Evolutionary conservation across 192 early-diverging fungal species (phyloP).

Genomic region (Umbelopsis sp.): DNA sequence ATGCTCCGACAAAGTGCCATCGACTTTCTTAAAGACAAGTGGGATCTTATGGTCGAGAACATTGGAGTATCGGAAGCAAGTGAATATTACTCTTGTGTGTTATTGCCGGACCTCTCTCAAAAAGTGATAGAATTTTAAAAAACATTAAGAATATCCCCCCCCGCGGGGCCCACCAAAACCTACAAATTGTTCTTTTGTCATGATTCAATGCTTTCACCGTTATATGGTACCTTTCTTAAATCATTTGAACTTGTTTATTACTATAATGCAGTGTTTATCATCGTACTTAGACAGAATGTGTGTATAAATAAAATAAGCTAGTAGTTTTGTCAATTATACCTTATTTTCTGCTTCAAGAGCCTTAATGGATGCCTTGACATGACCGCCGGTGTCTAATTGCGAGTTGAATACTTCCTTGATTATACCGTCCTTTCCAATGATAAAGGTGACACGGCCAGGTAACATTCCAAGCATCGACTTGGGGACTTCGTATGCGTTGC

Average conservation of each 20-base stretch:
- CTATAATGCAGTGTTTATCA: not conserved
- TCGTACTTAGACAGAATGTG: not conserved
- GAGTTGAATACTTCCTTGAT: slow-evolving; percentile 42
- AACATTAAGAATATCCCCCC: not conserved
- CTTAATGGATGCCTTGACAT: slow-evolving; percentile 35
- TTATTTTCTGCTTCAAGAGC: slow-evolving; percentile 24
- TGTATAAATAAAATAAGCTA: not conserved
- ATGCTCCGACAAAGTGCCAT: slow-evolving; percentile 8
- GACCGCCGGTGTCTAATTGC: slow-evolving; percentile 27
- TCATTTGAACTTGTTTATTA: not conserved
- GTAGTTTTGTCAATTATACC: not conserved
- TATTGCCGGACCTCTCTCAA: slow-evolving; percentile 2
- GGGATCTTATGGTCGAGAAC: slow-evolving; percentile 14
- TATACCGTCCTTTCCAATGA: slow-evolving; percentile 39
- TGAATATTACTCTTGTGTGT: slow-evolving; percentile 3
- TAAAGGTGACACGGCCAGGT: slow-evolving; percentile 37
- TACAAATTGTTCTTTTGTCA: not conserved
- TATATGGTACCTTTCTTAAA: not conserved
- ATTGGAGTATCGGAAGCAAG: slow-evolving; percentile 12
- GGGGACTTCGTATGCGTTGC: slow-evolving; percentile 35
- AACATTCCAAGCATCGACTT: slow-evolving; percentile 25
- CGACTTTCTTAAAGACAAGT: slow-evolving; percentile 9
- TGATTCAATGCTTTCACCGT: not conserved
- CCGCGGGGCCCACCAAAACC: not conserved
- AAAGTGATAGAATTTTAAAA: slow-evolving; percentile 16